Evolutionary conservation across 2,329 filamentous ascomycete species (phyloP), one percentile per base, ranked within the genome.

Genomic region (Fusarium chuoi): DNA sequence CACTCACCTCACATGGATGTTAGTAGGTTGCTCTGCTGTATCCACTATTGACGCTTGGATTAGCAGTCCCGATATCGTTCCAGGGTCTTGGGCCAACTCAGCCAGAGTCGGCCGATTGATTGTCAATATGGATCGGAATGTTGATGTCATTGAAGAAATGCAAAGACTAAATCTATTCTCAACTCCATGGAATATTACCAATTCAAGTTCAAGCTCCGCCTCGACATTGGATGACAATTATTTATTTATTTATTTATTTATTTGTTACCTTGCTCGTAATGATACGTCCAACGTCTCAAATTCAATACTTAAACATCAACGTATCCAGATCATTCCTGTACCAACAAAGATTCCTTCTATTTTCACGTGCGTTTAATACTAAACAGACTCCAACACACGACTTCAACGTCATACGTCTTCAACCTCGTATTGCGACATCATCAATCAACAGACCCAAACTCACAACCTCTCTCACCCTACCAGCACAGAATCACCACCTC

Each of bases 121-220:
- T 51, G 22, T 24, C 17, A 24, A 14, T 33, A 35, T 51, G 30
- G 48, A 61, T 61, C 51, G 10, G 30, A 62, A 54, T 64, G 68
- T 72, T 75, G 73, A 75, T 75, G 73, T 74, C 73, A 75, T 75
- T 46, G 28, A 56, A 38, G 58, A 62, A 57, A 36, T 24, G 35
- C 38, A 28, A 22, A 22, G 52, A 63, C 65, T 41, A 57, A 52
- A 28, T 48, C 35, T n/a, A 49, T 36, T 45, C 33, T 55, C 30
- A 30, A 38, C 56, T n/a, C n/a, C n/a, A n/a, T 59, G 41, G 56
- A 38, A 36, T 51, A 56, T 63, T 68, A 69, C 63, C 51, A 69
- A 57, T 70, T 54, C 65, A 39, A 36, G 36, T 28, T 48, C 35
- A 68, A 41, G 38, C 63, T 62, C 55, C 55, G 51, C 36, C 51